A percentile compares a stretch with the other conserved stretches of the same genome.
phyloP scores from a whole-genome alignment of 495 filamentous ascomycete species.

The Xylaria flabelliformis region DNA sequence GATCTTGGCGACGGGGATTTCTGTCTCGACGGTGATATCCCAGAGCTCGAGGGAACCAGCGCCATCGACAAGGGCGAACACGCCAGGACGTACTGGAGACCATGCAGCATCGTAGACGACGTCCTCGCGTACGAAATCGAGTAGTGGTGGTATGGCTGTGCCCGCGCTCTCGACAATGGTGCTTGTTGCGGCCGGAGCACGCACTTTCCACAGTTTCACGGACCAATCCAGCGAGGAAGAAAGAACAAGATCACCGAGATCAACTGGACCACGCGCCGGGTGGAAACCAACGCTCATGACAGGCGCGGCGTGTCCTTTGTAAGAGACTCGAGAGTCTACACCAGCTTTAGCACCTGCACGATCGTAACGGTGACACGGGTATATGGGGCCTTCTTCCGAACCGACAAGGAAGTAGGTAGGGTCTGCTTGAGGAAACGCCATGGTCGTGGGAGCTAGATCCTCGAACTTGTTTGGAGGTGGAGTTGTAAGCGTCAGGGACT shows the following conservation, averaged over 20 bases:
- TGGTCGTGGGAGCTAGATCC: constrained; percentile 93
- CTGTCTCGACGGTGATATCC: constrained; percentile 90
- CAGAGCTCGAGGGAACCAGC: constrained; percentile 93
- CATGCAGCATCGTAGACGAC: constrained; percentile 94
- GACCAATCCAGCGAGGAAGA: constrained; percentile 91
- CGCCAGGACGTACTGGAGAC: constrained; percentile 88
- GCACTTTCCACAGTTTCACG: constrained; percentile 94
- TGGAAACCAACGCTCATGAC: constrained; percentile 98
- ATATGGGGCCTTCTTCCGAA: constrained; percentile 94
- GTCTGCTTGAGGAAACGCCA: constrained; percentile 94
- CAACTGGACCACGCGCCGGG: constrained; percentile 85
- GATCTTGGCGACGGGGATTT: constrained; percentile 83
- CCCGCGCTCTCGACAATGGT: constrained; percentile 57
- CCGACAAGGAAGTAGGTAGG: constrained; percentile 97
- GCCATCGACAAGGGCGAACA: constrained; percentile 93
- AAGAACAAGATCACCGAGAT: constrained; percentile 93
- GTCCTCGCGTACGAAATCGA: constrained; percentile 92
- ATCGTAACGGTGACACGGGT: constrained; percentile 95
- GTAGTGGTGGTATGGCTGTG: constrained; percentile 68
- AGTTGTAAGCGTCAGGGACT: constrained; percentile 82
- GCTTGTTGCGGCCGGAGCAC: constrained; percentile 73
- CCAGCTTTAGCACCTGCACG: constrained; percentile 95
- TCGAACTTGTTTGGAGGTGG: constrained; percentile 92
- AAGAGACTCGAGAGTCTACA: constrained; percentile 82
- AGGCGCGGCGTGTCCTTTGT: constrained; percentile 87